These are phyloP conservation scores for Colletotrichum sp. DNA, from an alignment of 2,329 filamentous ascomycete genomes.

Conservation along the genomic window DNA sequence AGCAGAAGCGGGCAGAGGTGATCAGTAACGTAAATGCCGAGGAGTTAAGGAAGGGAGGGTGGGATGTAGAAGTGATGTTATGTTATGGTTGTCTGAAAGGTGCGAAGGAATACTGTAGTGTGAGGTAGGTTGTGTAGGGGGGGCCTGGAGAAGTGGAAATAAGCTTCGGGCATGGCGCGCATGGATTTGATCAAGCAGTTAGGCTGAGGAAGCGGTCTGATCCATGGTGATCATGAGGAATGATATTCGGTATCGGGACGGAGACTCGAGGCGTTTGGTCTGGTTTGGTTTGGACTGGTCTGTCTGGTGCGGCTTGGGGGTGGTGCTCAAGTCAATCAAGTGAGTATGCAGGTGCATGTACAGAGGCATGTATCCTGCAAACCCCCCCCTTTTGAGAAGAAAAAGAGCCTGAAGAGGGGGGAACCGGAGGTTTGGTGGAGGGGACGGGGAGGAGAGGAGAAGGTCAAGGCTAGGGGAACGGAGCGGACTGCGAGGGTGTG, in stretches of 20 bases:
- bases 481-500: not conserved
- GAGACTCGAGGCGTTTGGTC: conserved; percentile 7
- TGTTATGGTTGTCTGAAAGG: not conserved
- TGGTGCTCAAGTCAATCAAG: not conserved
- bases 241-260: not conserved
- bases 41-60: not conserved
- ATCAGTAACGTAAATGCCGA: conserved; percentile 3
- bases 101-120: not conserved
- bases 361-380: not conserved
- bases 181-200: conserved; percentile 3
- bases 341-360: not conserved
- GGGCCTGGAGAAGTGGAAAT: conserved; percentile 9
- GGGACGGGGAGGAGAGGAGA: not conserved
- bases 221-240: not conserved
- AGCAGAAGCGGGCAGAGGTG: not conserved
- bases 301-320: not conserved
- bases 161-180: conserved; percentile 17
- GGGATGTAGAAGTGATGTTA: conserved; percentile 13
- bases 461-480: not conserved
- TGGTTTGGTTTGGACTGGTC: not conserved
- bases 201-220: conserved; percentile 15
- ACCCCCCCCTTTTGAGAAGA: not conserved
- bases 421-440: not conserved
- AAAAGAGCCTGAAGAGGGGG: not conserved
- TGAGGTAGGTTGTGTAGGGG: not conserved